These are phyloP conservation scores for Nicotiana paniculata DNA, from an alignment of 257 asterid genomes.

Conservation along the genomic window DNA sequence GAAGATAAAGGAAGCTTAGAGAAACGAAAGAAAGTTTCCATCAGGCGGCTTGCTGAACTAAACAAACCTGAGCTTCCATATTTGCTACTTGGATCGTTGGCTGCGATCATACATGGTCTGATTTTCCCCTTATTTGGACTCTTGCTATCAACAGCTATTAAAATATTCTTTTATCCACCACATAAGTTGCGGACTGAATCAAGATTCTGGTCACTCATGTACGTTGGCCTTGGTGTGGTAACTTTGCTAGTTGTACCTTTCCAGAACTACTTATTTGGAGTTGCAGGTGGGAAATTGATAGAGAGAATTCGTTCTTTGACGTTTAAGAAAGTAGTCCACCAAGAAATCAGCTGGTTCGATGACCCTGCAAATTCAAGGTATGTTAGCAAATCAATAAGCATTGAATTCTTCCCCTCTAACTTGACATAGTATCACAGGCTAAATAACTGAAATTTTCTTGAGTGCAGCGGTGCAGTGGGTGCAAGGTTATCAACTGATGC, in stretches of 20 bases:
- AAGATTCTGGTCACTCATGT: conserved; percentile 53
- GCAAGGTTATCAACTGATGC: conserved; percentile 81
- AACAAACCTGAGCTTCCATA: conserved; percentile 60
- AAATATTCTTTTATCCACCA: conserved; percentile 57
- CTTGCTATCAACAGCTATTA: conserved; percentile 52
- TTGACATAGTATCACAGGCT: background rate
- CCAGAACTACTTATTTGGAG: conserved; percentile 65
- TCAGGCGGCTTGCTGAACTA: conserved; percentile 41
- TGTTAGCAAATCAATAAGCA: background rate
- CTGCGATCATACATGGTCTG: conserved; percentile 51
- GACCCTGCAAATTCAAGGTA: conserved; percentile 87
- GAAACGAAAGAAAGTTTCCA: conserved; percentile 33
- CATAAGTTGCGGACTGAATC: conserved; percentile 37
- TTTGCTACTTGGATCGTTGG: conserved; percentile 54
- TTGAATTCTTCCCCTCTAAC: background rate
- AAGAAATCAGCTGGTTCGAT: conserved; percentile 86
- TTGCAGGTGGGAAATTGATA: conserved; percentile 74
- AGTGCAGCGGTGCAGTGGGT: conserved; percentile 74
- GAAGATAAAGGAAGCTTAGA: conserved; percentile 12
- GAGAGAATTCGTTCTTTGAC: conserved; percentile 60
- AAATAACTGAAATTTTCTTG: conserved; percentile 3
- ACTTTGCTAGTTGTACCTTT: conserved; percentile 38
- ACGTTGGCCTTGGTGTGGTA: conserved; percentile 31
- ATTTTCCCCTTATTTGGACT: conserved; percentile 70
- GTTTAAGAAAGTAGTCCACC: conserved; percentile 67